A percentile compares a stretch with the other conserved stretches of the same genome.
Conservation (phyloP, 2,329 filamentous ascomycete genomes). For the Ilyonectria mors-panacis region DNA sequence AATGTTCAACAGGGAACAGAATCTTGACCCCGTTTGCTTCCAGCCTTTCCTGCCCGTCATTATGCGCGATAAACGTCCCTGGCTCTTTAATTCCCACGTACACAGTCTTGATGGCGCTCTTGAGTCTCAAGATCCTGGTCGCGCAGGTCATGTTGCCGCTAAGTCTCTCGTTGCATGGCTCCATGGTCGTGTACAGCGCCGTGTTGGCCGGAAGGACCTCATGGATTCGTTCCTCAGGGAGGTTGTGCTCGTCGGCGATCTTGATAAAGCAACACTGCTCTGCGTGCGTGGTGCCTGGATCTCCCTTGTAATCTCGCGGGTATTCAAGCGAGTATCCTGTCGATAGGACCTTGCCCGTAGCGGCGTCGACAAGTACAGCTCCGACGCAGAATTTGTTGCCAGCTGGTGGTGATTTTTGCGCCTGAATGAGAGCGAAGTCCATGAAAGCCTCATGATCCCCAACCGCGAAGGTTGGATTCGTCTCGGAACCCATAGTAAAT, state of each 20-base stretch:
- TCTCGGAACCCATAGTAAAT: conserved; percentile 22
- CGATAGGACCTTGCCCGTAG: conserved; percentile 55
- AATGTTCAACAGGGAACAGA: conserved; percentile 59
- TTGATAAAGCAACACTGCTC: conserved; percentile 63
- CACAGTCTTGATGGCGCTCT: conserved; percentile 52
- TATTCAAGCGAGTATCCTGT: conserved; percentile 61
- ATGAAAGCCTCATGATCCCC: conserved; percentile 57
- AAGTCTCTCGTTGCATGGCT: conserved; percentile 59
- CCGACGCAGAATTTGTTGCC: conserved; percentile 59
- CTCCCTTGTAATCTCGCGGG: conserved; percentile 53
- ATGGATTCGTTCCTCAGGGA: conserved; percentile 54
- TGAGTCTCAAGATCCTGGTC: conserved; percentile 53
- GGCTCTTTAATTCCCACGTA: conserved; percentile 59
- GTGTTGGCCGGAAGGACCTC: conserved; percentile 57
- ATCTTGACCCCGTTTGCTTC: conserved; percentile 46
- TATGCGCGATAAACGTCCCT: conserved; percentile 53
- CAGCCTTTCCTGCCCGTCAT: conserved; percentile 48
- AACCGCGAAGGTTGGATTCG: conserved; percentile 41
- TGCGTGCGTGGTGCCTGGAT: conserved; percentile 58
- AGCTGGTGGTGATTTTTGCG: conserved; percentile 55
- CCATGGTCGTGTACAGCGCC: conserved; percentile 62
- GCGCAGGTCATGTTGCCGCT: conserved; percentile 57
- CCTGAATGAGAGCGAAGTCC: conserved; percentile 54
- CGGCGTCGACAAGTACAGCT: conserved; percentile 57
- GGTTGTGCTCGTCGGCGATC: conserved; percentile 53